Evolutionary conservation across 495 filamentous ascomycete species (phyloP).

Genomic region (Astrothelium macrocarpum): DNA sequence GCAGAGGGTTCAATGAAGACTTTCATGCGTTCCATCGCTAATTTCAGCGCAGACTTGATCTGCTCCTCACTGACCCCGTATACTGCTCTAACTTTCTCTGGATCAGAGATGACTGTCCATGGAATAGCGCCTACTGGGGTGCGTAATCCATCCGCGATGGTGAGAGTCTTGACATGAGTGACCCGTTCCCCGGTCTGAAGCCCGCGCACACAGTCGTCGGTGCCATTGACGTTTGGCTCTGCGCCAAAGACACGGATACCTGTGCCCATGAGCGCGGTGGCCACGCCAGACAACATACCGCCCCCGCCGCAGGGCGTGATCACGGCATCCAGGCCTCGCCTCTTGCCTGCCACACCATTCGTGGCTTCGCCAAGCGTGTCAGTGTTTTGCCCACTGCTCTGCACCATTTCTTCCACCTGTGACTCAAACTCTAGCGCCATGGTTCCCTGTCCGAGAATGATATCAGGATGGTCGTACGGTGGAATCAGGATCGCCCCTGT

Average conservation of each 20-base stretch:
- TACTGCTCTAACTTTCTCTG: constrained; percentile 58
- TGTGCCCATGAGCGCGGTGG: constrained; percentile 16
- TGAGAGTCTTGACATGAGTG: constrained; percentile 57
- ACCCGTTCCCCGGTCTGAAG: constrained; percentile 54
- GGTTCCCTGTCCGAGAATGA: constrained; percentile 88
- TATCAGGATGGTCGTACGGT: constrained; percentile 84
- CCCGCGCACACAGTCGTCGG: constrained; percentile 68
- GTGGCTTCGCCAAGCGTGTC: constrained; percentile 4
- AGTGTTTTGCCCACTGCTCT: constrained; percentile 2
- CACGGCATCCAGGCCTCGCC: constrained; percentile 57
- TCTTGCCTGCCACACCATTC: constrained; percentile 12
- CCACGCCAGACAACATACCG: constrained; percentile 72
- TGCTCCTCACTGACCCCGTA: constrained; percentile 73
- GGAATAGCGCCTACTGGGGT: constrained; percentile 72
- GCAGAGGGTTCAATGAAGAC: constrained; percentile 84
- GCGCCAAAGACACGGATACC: constrained; percentile 50
- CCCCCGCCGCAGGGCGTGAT: constrained; percentile 84
- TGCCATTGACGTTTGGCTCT: constrained; percentile 76
- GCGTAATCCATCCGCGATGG: constrained; percentile 82
- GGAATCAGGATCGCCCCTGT: constrained; percentile 73
- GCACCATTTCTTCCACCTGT: constrained; percentile 51
- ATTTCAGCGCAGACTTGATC: constrained; percentile 64
- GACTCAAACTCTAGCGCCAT: constrained; percentile 69
- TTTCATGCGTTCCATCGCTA: constrained; percentile 88
- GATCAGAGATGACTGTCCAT: constrained; percentile 72